These are phyloP conservation scores for Pulveroboletus sp. DNA, from an alignment of 768 basidiomycete species.

Conservation along the genomic window DNA sequence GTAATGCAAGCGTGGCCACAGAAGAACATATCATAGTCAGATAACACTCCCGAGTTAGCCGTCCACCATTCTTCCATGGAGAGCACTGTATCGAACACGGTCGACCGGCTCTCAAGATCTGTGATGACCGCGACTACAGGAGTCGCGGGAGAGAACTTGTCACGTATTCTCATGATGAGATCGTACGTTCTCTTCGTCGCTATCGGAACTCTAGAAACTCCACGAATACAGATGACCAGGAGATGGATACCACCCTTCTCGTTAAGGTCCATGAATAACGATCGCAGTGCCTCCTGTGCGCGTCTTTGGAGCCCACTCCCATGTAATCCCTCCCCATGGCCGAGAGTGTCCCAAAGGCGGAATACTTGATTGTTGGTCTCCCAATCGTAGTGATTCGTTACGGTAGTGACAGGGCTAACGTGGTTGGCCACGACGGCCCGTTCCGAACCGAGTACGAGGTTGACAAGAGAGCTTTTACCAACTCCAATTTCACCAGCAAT, in stretches of 20 bases:
- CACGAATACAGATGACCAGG: conserved; percentile 25
- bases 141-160: conserved; percentile 9
- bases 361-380: conserved; percentile 8
- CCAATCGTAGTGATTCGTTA: conserved; percentile 10
- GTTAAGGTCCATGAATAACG: conserved; percentile 19
- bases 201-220: conserved; percentile 12
- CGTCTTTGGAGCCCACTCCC: conserved; percentile 17
- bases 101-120: conserved; percentile 26
- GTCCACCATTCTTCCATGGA: conserved; percentile 39
- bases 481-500: conserved; percentile 26
- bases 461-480: conserved; percentile 28
- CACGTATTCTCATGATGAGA: conserved; percentile 12
- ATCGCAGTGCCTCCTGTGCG: conserved; percentile 17
- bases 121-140: conserved; percentile 30
- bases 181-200: conserved; percentile 19
- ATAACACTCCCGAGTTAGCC: conserved; percentile 26
- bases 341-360: conserved; percentile 30
- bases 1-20: conserved; percentile 38
- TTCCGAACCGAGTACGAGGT: conserved; percentile 23
- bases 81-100: neutral
- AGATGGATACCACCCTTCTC: conserved; percentile 22
- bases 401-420: conserved; percentile 16
- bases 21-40: conserved; percentile 27
- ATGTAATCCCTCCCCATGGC: conserved; percentile 22
- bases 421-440: conserved; percentile 15